Evolutionary conservation across 352 stramenopile genomes (phyloP), one percentile per base, ranked within the genome.

Genomic region (Globisporangium cylindrosporum): DNA sequence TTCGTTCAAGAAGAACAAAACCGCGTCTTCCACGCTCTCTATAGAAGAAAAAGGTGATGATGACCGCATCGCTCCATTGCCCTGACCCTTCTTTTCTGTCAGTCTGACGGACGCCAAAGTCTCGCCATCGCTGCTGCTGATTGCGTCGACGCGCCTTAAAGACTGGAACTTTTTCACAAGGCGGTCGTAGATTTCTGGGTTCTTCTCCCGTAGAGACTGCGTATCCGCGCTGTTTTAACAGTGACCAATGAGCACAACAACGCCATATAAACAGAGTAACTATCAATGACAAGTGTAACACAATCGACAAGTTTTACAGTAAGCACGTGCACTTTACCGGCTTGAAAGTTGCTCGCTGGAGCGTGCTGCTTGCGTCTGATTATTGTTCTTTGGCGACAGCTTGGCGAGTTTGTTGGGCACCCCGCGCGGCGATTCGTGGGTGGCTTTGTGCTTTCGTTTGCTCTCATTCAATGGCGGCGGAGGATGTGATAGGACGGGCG

Each of bases 1-100:
- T 49, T 85, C 78, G 22, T 79, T 68, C 63, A 93, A 55, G 51
- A 93, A 93, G 57, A 88, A 89, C 38, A 93, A 43, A 12, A 93
- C 80, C 0, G 85, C 82, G 32, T 91, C 83, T 68, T 93, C 85
- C 29, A 66, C 56, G 32, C 20, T 61, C n/a, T 61, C 56, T 5
- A 61, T 36, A 18, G 55, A 10, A 32, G 20, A 12, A 15, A 20
- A 25, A 22, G 56, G 36, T 41, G 27, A 29, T 15, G 14, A 15
- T 18, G 54, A 7, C 25, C 3, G 8, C 14, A 32, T 20, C 10
- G 25, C 8, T 5, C 27, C 56, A 14, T 48, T 20, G 32, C 56
- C 32, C 3, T 60, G 24, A 12, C n/a, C 25, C 27, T 32, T 34
- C 10, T 3, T 34, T 1, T 59, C 51, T 46, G 59, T 1, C 46